These are phyloP conservation scores for Penicillium lividum DNA, from an alignment of 495 filamentous ascomycete genomes.

Conservation along the genomic window DNA sequence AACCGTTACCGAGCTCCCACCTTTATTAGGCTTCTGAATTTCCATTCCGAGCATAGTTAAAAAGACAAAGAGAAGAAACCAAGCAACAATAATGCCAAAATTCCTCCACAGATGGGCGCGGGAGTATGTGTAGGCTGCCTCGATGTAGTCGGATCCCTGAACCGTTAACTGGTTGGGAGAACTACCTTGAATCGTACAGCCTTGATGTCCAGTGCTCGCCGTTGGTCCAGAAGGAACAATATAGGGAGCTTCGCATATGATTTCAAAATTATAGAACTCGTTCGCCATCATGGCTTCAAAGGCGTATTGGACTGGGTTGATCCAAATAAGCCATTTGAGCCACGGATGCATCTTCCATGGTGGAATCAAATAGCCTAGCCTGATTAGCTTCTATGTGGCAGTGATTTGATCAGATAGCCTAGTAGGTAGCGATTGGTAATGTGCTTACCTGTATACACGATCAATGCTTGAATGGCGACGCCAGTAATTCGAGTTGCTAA, in stretches of 20 bases:
- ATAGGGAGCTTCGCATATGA: constrained; percentile 54
- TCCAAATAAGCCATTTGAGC: constrained; percentile 75
- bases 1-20: constrained; percentile 68
- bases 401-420: not conserved
- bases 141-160: constrained; percentile 53
- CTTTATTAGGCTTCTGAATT: constrained; percentile 67
- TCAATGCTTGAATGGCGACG: constrained; percentile 59
- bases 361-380: constrained; percentile 70
- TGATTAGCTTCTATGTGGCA: not conserved
- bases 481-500: constrained; percentile 57
- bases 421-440: not conserved
- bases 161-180: constrained; percentile 52
- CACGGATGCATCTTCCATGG: constrained; percentile 73
- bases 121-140: constrained; percentile 54
- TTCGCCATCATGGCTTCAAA: constrained; percentile 71
- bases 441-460: constrained; percentile 67
- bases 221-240: constrained; percentile 63
- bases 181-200: constrained; percentile 62
- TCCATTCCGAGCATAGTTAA: constrained; percentile 67
- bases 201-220: constrained; percentile 56
- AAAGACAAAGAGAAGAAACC: constrained; percentile 53
- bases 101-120: constrained; percentile 63
- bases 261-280: constrained; percentile 49
- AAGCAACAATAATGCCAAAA: constrained; percentile 60
- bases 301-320: constrained; percentile 75